Evolutionary conservation across 371 early-diverging fungal species (phyloP), one percentile per base, ranked within the genome.

Genomic region (Apophysomyces variabilis): DNA sequence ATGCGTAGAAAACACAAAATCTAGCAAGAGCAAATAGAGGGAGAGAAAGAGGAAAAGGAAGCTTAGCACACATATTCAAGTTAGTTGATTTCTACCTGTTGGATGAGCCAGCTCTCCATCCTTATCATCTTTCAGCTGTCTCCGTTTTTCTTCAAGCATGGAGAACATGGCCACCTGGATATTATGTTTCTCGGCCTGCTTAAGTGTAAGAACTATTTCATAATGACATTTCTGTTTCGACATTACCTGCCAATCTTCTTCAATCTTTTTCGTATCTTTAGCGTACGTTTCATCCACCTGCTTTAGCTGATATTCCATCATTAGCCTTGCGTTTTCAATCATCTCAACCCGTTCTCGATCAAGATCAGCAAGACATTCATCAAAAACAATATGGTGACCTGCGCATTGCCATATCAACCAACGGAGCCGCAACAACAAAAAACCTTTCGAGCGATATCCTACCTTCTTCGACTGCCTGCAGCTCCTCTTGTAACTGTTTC

Each of bases 111-210:
- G 35, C 7, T 66, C 66, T 39, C 61, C 66, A 66, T 68, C 68
- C 16, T 54, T 68, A 12, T 68, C 41, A 37, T 68, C 68, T 54
- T 60, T 62, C 5, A 68, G 41, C 18, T 59, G 63, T 12, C 63
- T 68, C 36, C 68, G 54, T 44, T 68, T 68, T 41, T 58, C 68
- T 39, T 68, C 68, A 18, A 68, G 62, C n/a, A 58, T 63, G 44
- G 64, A 43, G 18, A 68, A 46, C 59, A 68, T 64, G 18, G 68
- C 64, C 14, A 62, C 59, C 37, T 64, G 50, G 7, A 68, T 43
- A 14, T 63, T 61, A 21, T 56, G 66, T 39, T 57, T 66, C 21
- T 66, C 64, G 8, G 64, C 64, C 66, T 66, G 54, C 5, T 11
- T 4, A 9, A 50, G 4, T 5, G 1, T 32, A 38, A 68, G 59